These are phyloP conservation scores for Austroboletus rostrupii DNA, from an alignment of 1,284 basidiomycete genomes.

Conservation along the genomic window DNA sequence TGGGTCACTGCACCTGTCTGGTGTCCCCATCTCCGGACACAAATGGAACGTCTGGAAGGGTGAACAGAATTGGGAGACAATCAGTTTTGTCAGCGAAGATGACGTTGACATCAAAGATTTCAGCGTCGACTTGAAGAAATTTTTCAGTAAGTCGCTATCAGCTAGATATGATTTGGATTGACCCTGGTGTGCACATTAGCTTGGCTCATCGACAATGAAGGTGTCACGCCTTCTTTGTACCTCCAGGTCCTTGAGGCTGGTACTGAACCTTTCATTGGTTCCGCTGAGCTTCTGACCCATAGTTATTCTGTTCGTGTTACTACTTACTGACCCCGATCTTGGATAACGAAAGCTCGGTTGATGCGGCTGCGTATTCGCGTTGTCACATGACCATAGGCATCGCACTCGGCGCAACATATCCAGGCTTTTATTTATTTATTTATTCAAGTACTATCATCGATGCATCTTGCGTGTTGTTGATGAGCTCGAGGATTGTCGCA, in stretches of 20 bases:
- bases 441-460: too few species aligned
- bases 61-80: slow-evolving; percentile 53
- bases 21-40: slow-evolving; percentile 43
- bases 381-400: not conserved
- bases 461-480: not conserved
- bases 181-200: slow-evolving; percentile 25
- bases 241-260: slow-evolving; percentile 46
- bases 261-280: slow-evolving; percentile 45
- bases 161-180: not conserved
- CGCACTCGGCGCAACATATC: too few species aligned
- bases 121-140: slow-evolving; percentile 51
- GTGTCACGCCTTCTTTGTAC: slow-evolving; percentile 40
- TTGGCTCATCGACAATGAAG: slow-evolving; percentile 39
- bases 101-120: slow-evolving; percentile 48
- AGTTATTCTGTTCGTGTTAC: slow-evolving; percentile 35
- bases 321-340: not conserved
- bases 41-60: slow-evolving; percentile 58
- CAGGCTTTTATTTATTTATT: too few species aligned
- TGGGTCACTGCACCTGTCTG: slow-evolving; percentile 45
- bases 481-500: not conserved
- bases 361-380: not conserved
- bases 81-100: slow-evolving; percentile 49
- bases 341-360: not conserved
- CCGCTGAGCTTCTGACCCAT: slow-evolving; percentile 38
- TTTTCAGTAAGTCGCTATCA: slow-evolving; percentile 43